phyloP scores from a whole-genome alignment of 2,329 filamentous ascomycete species.

The Phaeosphaeriaceae sp. region DNA sequence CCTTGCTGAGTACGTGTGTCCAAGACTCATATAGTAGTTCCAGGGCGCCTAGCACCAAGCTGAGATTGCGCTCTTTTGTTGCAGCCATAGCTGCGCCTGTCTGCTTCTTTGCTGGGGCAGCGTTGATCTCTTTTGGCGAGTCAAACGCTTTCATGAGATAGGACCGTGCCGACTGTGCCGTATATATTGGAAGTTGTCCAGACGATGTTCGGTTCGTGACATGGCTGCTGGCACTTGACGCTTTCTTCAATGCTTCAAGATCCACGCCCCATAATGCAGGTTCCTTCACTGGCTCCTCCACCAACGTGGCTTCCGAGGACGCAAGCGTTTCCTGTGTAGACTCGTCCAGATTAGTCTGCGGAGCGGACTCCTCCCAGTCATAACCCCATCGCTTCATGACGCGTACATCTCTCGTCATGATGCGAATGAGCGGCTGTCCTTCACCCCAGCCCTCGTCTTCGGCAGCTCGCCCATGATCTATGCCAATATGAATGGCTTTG shows the following conservation, averaged over 20 bases:
- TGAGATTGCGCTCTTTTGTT: constrained; percentile 74
- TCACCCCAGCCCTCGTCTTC: constrained; percentile 76
- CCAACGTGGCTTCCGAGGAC: constrained; percentile 19
- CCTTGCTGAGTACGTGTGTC: constrained; percentile 65
- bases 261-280: constrained; percentile 66
- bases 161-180: constrained; percentile 70
- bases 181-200: constrained; percentile 72
- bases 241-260: constrained; percentile 61
- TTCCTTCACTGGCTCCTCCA: constrained; percentile 35
- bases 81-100: constrained; percentile 57
- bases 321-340: constrained; percentile 19
- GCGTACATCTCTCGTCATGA: constrained; percentile 76
- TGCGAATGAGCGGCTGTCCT: constrained; percentile 74
- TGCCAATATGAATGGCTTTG: constrained; percentile 77
- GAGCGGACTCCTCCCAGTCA: constrained; percentile 32
- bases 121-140: constrained; percentile 44
- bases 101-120: constrained; percentile 52
- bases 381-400: constrained; percentile 83
- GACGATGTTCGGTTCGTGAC: constrained; percentile 21
- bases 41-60: constrained; percentile 72
- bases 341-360: constrained; percentile 13
- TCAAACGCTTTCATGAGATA: constrained; percentile 68
- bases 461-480: constrained; percentile 69
- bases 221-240: constrained; percentile 41
- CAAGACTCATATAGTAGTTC: constrained; percentile 78